A percentile compares a stretch with the other conserved stretches of the same genome.
phyloP scores from a whole-genome alignment of 139 green algal genomes.

The Volvox africanus region DNA sequence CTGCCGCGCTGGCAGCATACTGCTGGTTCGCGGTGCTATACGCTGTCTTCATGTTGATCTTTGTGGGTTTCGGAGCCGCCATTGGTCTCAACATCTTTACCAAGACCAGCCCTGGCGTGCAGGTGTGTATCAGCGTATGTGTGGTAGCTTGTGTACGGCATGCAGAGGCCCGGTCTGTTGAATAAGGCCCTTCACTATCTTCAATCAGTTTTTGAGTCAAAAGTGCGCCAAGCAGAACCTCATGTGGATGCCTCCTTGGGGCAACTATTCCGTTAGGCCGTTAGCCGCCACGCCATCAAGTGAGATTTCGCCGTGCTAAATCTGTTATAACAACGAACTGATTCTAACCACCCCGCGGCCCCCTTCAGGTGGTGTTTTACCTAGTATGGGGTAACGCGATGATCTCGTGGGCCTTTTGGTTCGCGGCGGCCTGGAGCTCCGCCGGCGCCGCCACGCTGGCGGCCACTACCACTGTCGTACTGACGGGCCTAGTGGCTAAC shows the following conservation, averaged over 20 bases:
- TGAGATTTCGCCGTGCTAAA: no score
- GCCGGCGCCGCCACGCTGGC: slow-evolving; percentile 56
- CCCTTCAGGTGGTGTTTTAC: slow-evolving; percentile 74
- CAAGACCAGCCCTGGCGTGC: slow-evolving; percentile 72
- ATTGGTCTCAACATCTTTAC: slow-evolving; percentile 87
- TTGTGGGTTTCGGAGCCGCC: slow-evolving; percentile 70
- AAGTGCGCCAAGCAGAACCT: no score
- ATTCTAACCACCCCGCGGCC: no score
- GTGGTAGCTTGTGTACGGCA: neutral
- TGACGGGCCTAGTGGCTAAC: slow-evolving; percentile 74
- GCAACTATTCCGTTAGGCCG: no score
- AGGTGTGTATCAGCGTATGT: slow-evolving; percentile 48
- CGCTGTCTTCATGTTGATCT: slow-evolving; percentile 77
- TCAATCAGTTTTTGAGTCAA: no score
- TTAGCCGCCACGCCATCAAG: no score
- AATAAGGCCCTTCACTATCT: no score
- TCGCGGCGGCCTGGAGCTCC: slow-evolving; percentile 44
- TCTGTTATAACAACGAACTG: neutral
- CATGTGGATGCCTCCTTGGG: no score
- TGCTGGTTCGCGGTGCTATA: slow-evolving; percentile 73
- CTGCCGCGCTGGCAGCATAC: slow-evolving; percentile 73
- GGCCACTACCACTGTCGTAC: slow-evolving; percentile 56
- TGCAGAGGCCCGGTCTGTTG: no score
- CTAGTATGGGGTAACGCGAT: slow-evolving; percentile 80
- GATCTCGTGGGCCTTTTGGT: slow-evolving; percentile 70